Percentiles rank a stretch among this genome's conserved stretches.
Evolutionary conservation across 2,329 filamentous ascomycete genomes (phyloP).

Genomic region (Fusarium duplospermum): DNA sequence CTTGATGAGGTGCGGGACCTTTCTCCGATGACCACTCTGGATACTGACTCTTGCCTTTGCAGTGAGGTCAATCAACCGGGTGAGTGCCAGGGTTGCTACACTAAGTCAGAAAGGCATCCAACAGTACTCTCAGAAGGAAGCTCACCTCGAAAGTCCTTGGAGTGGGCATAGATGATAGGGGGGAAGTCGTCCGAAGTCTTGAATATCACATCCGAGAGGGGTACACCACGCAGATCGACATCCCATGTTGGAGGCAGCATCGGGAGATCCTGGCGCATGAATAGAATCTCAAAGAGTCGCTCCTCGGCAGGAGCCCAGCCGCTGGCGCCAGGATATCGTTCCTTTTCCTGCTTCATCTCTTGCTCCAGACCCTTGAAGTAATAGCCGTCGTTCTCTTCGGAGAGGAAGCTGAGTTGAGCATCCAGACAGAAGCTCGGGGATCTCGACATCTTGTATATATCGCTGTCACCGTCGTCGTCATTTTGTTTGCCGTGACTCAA

Average conservation of each 20-base stretch:
- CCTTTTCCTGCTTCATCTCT: constrained; percentile 59
- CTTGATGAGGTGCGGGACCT: constrained; percentile 49
- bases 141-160: constrained; percentile 53
- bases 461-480: constrained; percentile 8
- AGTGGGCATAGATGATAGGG: constrained; percentile 54
- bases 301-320: constrained; percentile 65
- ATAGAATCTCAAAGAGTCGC: constrained; percentile 56
- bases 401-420: constrained; percentile 8
- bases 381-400: constrained; percentile 14
- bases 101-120: constrained; percentile 19
- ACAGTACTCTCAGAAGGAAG: neutral
- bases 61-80: constrained; percentile 55
- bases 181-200: constrained; percentile 44
- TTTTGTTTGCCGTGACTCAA: constrained; percentile 11
- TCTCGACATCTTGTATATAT: constrained; percentile 12
- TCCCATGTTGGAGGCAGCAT: constrained; percentile 56
- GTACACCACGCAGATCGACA: constrained; percentile 54
- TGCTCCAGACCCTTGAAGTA: constrained; percentile 28
- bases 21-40: constrained; percentile 51
- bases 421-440: constrained; percentile 15
- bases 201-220: constrained; percentile 53
- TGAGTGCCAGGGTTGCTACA: constrained; percentile 54
- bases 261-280: constrained; percentile 54
- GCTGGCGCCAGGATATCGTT: constrained; percentile 55
- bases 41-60: constrained; percentile 47